Base-by-base conservation (phyloP, 1,139 yeast genomes). In the Meyerozyma elateridarum region DNA sequence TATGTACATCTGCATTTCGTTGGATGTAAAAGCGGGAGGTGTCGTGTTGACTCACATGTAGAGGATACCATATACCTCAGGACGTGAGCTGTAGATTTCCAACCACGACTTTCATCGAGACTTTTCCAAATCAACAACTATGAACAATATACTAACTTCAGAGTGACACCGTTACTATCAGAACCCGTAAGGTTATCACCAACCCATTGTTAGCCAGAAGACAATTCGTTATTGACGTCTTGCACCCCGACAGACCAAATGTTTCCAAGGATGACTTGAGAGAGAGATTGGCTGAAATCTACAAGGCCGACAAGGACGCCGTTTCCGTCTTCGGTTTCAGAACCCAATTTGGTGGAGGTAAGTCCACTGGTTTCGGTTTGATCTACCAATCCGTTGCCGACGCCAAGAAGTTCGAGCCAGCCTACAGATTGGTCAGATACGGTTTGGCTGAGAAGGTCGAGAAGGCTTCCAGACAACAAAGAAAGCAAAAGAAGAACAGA, bases 401-500 rank as follows among this genome's bases (percentile, higher is more conserved):
- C 64, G 93, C 95, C 67, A 85, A 89, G 84, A 89, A 80, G 75
- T 91, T 91, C 71, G 99, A 91, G 79, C 98, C 99, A 77, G 67
- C 88, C 56, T 91, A 91, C 94, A 89, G 99, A 79, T 87, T 88
- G 66, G 95, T 91, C 61, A 91, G 99, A 85, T 85, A 85, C 79
- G 98, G 97, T 62, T 80, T 89, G 68, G 96, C 95, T 66, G 76
- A 75, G 56, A 87, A 85, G 81, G 88, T 82, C 61, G 97, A 91
- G 72, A 88, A 87, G 80, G 78, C 96, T 60, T 87, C 96, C 59
- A 88, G 97, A 88, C 96, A 89, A 79, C 98, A 93, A 79, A 88
- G 98, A 81, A 93, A 93, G 77, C 98, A 91, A 84, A 87, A 85
- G 89, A 91, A 91, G 91, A 91, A 91, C 95, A 89, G 97, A 82